These are phyloP conservation scores for Rhizopogon salebrosus DNA, from an alignment of 768 basidiomycete genomes.

Conservation along the genomic window DNA sequence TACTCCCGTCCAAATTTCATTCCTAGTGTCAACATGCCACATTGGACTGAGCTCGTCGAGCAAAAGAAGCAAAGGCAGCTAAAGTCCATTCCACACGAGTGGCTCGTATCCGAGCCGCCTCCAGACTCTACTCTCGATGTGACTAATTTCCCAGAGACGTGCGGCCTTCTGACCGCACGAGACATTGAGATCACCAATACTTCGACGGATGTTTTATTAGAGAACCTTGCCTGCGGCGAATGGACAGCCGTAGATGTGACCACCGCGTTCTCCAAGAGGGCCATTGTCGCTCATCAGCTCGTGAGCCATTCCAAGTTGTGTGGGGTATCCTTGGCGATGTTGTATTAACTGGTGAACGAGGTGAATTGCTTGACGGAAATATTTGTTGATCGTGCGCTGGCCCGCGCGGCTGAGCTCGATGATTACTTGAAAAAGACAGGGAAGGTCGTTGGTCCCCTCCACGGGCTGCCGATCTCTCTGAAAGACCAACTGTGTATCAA, in stretches of 20 bases:
- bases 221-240: conserved; percentile 43
- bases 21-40: not conserved
- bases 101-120: conserved; percentile 50
- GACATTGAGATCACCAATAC: conserved; percentile 61
- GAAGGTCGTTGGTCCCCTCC: conserved; percentile 61
- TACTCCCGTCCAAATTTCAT: not conserved
- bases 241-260: conserved; percentile 69
- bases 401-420: conserved; percentile 62
- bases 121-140: conserved; percentile 45
- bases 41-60: conserved; percentile 50
- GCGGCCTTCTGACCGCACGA: conserved; percentile 48
- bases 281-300: conserved; percentile 73
- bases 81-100: conserved; percentile 56
- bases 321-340: not conserved
- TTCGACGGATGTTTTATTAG: conserved; percentile 39
- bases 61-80: conserved; percentile 51
- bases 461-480: conserved; percentile 69
- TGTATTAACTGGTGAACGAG: conserved; percentile 28
- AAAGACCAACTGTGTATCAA: conserved; percentile 72
- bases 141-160: conserved; percentile 44
- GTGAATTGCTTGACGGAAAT: conserved; percentile 81
- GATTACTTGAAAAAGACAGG: conserved; percentile 56
- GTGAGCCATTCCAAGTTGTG: conserved; percentile 40
- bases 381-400: conserved; percentile 67
- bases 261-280: conserved; percentile 70